Evolutionary conservation across 805 yeast species (phyloP).

Genomic region (Yarrowia bubula): DNA sequence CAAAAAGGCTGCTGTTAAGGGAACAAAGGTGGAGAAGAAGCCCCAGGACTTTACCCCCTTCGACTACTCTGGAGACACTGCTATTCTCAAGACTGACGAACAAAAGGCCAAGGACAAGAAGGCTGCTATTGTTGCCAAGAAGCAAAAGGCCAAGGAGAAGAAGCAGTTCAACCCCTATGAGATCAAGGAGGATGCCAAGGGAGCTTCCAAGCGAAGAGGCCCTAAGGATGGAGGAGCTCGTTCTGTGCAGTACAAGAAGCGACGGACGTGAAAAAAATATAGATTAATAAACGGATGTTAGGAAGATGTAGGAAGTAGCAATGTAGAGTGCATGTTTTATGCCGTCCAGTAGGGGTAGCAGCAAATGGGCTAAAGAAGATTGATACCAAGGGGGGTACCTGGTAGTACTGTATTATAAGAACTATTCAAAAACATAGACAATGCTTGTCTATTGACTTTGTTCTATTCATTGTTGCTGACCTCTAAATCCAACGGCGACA

Average conservation of each 20-base stretch:
- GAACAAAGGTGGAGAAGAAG: neutral
- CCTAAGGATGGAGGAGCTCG: slow-evolving; percentile 28
- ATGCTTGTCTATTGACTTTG: neutral
- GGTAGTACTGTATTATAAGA: too few relatives aligned
- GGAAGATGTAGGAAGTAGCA: neutral
- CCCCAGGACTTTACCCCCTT: slow-evolving; percentile 30
- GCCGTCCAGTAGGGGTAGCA: neutral
- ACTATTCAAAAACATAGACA: too few relatives aligned
- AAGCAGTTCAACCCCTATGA: slow-evolving; percentile 33
- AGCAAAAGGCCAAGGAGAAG: slow-evolving; percentile 24
- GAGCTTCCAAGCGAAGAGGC: slow-evolving; percentile 29
- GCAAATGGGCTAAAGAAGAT: neutral
- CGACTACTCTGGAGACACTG: slow-evolving; percentile 36
- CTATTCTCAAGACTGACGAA: slow-evolving; percentile 31
- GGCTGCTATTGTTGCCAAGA: neutral
- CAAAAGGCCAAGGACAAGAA: slow-evolving; percentile 19
- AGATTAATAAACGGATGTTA: slow-evolving; percentile 3
- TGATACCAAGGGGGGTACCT: neutral
- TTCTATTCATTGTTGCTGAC: neutral
- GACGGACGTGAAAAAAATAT: slow-evolving; percentile 23
- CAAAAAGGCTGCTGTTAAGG: slow-evolving; percentile 5
- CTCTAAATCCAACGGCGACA: neutral
- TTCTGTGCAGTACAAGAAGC: slow-evolving; percentile 29
- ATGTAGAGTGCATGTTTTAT: neutral
- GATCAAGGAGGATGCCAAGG: slow-evolving; percentile 30